Evolutionary conservation across 345 rosid species (phyloP).

Genomic region (Aquilaria sinensis): DNA sequence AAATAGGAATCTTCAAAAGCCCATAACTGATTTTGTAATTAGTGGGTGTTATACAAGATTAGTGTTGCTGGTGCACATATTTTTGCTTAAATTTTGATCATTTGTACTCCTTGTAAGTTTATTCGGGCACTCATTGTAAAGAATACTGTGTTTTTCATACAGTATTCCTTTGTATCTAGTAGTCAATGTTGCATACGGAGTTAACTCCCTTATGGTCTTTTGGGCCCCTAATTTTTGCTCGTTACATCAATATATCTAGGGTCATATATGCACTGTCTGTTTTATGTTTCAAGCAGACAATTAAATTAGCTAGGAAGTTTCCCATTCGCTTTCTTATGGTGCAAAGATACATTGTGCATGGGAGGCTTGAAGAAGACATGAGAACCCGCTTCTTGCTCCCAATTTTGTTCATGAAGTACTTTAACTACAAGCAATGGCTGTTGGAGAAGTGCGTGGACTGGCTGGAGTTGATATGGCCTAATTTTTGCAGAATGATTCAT

Average conservation of each 20-base stretch:
- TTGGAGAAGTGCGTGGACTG: conserved; percentile 66
- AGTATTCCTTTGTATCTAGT: conserved; percentile 67
- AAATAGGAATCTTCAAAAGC: no score
- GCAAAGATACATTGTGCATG: conserved; percentile 41
- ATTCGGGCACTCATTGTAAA: conserved; percentile 7
- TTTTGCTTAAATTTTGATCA: not conserved
- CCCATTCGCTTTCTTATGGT: conserved; percentile 50
- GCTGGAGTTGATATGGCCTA: conserved; percentile 87
- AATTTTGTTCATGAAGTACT: conserved; percentile 46
- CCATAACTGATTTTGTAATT: no score
- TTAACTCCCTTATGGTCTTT: conserved; percentile 71
- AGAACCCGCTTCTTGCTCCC: conserved; percentile 31
- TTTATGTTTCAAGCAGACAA: conserved; percentile 65
- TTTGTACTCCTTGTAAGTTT: not conserved
- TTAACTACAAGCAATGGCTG: conserved; percentile 63
- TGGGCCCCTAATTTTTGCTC: conserved; percentile 67
- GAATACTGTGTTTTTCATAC: conserved; percentile 23
- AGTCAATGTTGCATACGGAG: conserved; percentile 56
- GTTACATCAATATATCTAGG: conserved; percentile 63
- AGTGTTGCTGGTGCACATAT: no score
- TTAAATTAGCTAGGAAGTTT: conserved; percentile 37
- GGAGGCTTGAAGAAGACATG: conserved; percentile 58
- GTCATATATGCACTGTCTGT: conserved; percentile 60
- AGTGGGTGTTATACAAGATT: no score
- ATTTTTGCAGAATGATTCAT: conserved; percentile 85